phyloP scores from a whole-genome alignment of 192 early-diverging fungal genomes.

The Coemansia sp. region DNA sequence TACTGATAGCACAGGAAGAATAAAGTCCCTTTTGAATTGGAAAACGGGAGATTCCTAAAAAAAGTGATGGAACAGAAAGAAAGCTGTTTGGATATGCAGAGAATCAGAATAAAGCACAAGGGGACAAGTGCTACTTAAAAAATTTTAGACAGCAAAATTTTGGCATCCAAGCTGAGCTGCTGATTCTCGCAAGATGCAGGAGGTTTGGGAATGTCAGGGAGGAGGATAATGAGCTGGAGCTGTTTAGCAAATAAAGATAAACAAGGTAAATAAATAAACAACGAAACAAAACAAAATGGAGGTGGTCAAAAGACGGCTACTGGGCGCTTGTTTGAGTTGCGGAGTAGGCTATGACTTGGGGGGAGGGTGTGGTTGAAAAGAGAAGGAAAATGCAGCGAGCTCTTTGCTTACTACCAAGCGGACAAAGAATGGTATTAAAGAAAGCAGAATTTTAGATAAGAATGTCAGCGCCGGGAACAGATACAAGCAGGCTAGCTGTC shows the following conservation, averaged over 20 bases:
- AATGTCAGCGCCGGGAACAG: background rate
- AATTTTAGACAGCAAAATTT: slow-evolving; percentile 3
- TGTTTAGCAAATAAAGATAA: background rate
- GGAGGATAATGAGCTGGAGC: background rate
- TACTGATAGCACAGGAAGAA: too few species aligned
- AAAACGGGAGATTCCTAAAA: too few species aligned
- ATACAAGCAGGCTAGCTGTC: background rate
- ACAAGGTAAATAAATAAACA: slow-evolving; percentile 3
- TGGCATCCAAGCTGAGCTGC: background rate
- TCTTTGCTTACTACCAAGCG: background rate
- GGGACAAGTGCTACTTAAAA: background rate
- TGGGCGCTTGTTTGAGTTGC: background rate
- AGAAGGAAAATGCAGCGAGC: background rate
- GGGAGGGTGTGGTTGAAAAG: background rate
- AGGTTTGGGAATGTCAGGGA: background rate
- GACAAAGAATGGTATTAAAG: slow-evolving; percentile 6
- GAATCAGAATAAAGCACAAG: slow-evolving; percentile 3
- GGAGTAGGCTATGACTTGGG: background rate
- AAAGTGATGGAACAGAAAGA: too few species aligned
- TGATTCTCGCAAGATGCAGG: background rate
- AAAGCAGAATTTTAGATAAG: background rate
- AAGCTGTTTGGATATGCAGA: background rate
- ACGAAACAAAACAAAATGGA: slow-evolving; percentile 6
- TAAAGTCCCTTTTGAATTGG: too few species aligned
- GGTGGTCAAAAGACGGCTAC: background rate